These are phyloP conservation scores for Circinella minor DNA, from an alignment of 371 early-diverging fungal genomes.

Conservation along the genomic window DNA sequence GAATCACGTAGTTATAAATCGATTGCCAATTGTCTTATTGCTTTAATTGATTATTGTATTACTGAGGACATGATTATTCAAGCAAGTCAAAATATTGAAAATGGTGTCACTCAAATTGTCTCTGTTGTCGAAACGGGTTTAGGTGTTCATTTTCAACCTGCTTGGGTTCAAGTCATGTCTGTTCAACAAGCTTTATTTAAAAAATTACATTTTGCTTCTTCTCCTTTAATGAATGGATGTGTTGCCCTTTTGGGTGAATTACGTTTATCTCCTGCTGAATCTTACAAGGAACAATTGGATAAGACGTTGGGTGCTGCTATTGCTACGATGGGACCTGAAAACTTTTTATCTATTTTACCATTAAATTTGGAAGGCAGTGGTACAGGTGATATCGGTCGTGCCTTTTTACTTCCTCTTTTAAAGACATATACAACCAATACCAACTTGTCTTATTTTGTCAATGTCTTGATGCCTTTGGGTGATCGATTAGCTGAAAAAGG, in stretches of 20 bases:
- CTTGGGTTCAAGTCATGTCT: conserved; percentile 83
- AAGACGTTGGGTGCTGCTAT: conserved; percentile 81
- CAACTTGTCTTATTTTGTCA: conserved; percentile 76
- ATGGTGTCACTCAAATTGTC: conserved; percentile 56
- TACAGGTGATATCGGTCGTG: conserved; percentile 64
- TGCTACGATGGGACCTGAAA: conserved; percentile 79
- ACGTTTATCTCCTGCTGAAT: conserved; percentile 82
- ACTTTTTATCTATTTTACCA: conserved; percentile 81
- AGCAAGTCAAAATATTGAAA: conserved; percentile 42
- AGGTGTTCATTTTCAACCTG: conserved; percentile 76
- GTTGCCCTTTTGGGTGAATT: conserved; percentile 75
- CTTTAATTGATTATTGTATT: conserved; percentile 73
- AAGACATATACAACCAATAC: conserved; percentile 81
- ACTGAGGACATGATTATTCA: conserved; percentile 69
- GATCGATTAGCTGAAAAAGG: conserved; percentile 75
- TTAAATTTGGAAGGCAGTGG: conserved; percentile 76
- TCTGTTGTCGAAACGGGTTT: conserved; percentile 62
- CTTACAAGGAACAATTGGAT: conserved; percentile 87
- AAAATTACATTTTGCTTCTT: conserved; percentile 68
- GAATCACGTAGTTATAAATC: conserved; percentile 56
- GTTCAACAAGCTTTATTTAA: conserved; percentile 79
- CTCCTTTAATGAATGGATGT: conserved; percentile 67
- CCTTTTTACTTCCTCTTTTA: conserved; percentile 83
- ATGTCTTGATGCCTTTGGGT: conserved; percentile 76
- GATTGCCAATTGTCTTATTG: conserved; percentile 71